Evolutionary conservation across 805 yeast species (phyloP).

Genomic region (Ogataea parapolymorpha): DNA sequence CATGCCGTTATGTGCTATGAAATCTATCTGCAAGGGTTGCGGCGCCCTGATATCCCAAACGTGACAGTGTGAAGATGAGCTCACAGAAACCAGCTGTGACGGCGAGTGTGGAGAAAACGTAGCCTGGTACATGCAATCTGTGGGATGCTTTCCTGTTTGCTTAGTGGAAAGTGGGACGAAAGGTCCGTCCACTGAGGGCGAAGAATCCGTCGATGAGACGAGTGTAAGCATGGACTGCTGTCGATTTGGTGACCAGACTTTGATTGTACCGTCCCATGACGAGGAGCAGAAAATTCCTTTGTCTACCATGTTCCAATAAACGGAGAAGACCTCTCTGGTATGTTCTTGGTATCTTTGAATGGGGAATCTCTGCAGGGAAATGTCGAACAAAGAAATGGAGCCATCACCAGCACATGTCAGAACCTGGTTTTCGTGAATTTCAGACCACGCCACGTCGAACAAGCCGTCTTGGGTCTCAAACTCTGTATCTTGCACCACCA

Average conservation of each 20-base stretch:
- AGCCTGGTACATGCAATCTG: constrained; percentile 74
- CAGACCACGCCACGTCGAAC: constrained; percentile 88
- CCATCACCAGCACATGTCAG: constrained; percentile 90
- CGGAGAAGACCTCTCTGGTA: constrained; percentile 38
- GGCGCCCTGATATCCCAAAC: constrained; percentile 80
- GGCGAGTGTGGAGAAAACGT: constrained; percentile 84
- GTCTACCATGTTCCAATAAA: constrained; percentile 37
- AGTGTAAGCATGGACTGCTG: constrained; percentile 56
- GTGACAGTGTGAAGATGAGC: constrained; percentile 69
- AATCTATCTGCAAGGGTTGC: constrained; percentile 55
- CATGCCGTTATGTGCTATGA: constrained; percentile 72
- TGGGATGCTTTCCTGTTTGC: constrained; percentile 32
- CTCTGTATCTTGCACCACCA: constrained; percentile 46
- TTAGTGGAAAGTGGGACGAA: constrained; percentile 36
- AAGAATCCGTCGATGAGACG: constrained; percentile 29
- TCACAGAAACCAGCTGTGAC: constrained; percentile 61
- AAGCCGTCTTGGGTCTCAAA: constrained; percentile 94
- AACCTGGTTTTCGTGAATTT: constrained; percentile 81
- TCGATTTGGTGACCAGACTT: constrained; percentile 70
- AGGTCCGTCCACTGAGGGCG: constrained; percentile 17
- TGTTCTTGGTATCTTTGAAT: constrained; percentile 77
- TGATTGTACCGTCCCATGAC: constrained; percentile 91
- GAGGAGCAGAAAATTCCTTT: constrained; percentile 66
- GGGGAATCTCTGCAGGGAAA: constrained; percentile 63
- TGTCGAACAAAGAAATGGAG: constrained; percentile 75